These are phyloP conservation scores for Thalassiosira livingstoniorum DNA, from an alignment of 352 stramenopile genomes.

Conservation along the genomic window DNA sequence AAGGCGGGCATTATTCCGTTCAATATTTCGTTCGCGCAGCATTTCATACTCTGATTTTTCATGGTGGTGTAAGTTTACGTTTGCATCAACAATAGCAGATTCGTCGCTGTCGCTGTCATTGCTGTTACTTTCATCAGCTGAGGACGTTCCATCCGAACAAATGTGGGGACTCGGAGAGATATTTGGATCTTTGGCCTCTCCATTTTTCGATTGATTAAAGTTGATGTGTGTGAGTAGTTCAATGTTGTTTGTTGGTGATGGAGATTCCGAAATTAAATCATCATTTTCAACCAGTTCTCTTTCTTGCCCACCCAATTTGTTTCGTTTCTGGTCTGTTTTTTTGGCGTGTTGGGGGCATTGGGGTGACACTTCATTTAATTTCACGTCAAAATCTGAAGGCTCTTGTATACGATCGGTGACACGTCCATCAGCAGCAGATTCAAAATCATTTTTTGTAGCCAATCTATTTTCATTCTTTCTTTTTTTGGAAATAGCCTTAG, in stretches of 20 bases:
- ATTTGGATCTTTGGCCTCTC: too few relatives aligned
- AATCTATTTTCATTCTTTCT: not conserved
- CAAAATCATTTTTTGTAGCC: not conserved
- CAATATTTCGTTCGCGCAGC: slow-evolving; percentile 57
- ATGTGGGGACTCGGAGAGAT: not conserved
- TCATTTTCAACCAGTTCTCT: not conserved
- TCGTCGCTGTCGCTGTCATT: not conserved
- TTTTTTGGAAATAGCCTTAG: not conserved
- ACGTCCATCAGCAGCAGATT: not conserved
- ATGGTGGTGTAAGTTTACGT: not conserved
- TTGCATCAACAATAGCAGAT: not conserved
- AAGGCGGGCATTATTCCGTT: slow-evolving; percentile 51
- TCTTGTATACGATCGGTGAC: not conserved
- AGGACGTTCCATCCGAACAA: not conserved
- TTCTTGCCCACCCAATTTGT: too few relatives aligned
- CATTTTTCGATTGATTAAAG: not conserved
- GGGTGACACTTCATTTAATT: not conserved
- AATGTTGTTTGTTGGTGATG: not conserved
- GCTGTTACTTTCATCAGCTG: not conserved
- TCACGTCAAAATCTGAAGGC: not conserved
- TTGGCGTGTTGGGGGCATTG: not conserved
- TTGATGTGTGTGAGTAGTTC: not conserved
- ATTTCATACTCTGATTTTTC: slow-evolving; percentile 66
- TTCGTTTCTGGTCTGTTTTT: too few relatives aligned
- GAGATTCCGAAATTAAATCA: not conserved